phyloP scores from a whole-genome alignment of 192 early-diverging fungal genomes.

The Linderina pennispora region DNA sequence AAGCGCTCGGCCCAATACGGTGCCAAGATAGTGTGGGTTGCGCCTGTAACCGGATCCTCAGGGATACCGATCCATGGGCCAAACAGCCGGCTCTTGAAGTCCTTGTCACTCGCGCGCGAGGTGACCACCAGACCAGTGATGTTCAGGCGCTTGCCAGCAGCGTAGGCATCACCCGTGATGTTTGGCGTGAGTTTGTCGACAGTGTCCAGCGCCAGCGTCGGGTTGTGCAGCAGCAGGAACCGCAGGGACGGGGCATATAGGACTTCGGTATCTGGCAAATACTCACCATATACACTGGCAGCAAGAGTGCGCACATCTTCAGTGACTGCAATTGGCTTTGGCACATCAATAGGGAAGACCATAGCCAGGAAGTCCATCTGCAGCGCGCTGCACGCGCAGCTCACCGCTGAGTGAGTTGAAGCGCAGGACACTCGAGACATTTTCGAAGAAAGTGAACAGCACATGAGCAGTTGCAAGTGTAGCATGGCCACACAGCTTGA shows the following conservation, averaged over 20 bases:
- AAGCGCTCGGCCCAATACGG: slow-evolving; percentile 19
- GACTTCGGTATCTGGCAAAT: not conserved
- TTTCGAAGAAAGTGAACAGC: slow-evolving; percentile 20
- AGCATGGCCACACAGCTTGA: slow-evolving; percentile 22
- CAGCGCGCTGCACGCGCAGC: not conserved
- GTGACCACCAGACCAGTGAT: slow-evolving; percentile 5
- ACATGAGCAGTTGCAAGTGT: slow-evolving; percentile 39
- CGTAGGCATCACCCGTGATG: slow-evolving; percentile 2
- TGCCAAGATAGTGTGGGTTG: slow-evolving; percentile 25
- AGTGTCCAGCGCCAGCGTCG: not conserved
- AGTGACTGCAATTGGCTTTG: not conserved
- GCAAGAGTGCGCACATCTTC: slow-evolving; percentile 9
- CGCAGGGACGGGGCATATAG: slow-evolving; percentile 11
- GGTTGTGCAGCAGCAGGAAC: slow-evolving; percentile 13
- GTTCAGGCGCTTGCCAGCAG: slow-evolving; percentile 3
- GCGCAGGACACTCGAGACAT: not conserved
- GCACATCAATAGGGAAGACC: slow-evolving; percentile 9
- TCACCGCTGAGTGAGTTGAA: slow-evolving; percentile 33
- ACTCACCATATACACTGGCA: slow-evolving; percentile 2
- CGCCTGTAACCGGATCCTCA: not conserved
- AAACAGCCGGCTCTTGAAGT: not conserved
- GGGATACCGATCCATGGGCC: not conserved
- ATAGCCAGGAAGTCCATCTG: not conserved
- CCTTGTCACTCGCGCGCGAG: not conserved
- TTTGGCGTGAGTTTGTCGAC: not conserved